Percentiles rank a stretch among this genome's conserved stretches.
Conservation (phyloP, 2,329 filamentous ascomycete species). For the Aspergillus flavus region DNA sequence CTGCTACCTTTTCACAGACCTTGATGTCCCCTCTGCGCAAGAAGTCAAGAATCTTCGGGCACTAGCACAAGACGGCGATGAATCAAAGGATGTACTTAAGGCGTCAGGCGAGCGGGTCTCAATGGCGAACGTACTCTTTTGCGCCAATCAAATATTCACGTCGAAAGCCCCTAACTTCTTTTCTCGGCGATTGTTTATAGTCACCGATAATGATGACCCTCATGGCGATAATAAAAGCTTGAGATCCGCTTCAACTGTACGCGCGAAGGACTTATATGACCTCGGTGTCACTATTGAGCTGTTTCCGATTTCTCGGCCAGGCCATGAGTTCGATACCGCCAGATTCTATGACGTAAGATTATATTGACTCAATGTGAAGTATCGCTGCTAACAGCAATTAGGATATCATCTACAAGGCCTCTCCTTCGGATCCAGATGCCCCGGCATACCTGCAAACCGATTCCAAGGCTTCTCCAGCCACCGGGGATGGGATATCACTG, state of each 20-base stretch:
- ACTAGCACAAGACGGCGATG: slow-evolving; percentile 77
- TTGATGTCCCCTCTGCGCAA: slow-evolving; percentile 82
- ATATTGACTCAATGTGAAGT: background rate
- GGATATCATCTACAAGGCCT: slow-evolving; percentile 85
- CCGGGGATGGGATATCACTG: slow-evolving; percentile 75
- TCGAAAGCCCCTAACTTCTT: slow-evolving; percentile 93
- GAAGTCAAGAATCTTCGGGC: slow-evolving; percentile 80
- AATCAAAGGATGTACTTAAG: slow-evolving; percentile 67
- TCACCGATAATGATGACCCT: slow-evolving; percentile 91
- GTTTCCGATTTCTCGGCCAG: slow-evolving; percentile 78
- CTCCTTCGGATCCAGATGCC: slow-evolving; percentile 71
- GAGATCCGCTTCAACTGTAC: slow-evolving; percentile 75
- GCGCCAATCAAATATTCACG: slow-evolving; percentile 94
- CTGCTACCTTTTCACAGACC: slow-evolving; percentile 86
- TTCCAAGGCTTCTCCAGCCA: slow-evolving; percentile 60
- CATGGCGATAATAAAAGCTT: slow-evolving; percentile 72
- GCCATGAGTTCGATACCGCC: slow-evolving; percentile 73
- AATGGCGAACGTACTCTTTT: slow-evolving; percentile 91
- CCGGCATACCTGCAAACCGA: slow-evolving; percentile 57
- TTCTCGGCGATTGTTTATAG: slow-evolving; percentile 88
- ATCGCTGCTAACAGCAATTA: slow-evolving; percentile 39
- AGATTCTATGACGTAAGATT: slow-evolving; percentile 85
- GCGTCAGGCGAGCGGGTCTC: slow-evolving; percentile 70
- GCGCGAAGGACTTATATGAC: slow-evolving; percentile 94
- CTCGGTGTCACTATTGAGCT: slow-evolving; percentile 88